Conservation (phyloP, 345 rosid genomes). For the Conringia planisiliqua region DNA sequence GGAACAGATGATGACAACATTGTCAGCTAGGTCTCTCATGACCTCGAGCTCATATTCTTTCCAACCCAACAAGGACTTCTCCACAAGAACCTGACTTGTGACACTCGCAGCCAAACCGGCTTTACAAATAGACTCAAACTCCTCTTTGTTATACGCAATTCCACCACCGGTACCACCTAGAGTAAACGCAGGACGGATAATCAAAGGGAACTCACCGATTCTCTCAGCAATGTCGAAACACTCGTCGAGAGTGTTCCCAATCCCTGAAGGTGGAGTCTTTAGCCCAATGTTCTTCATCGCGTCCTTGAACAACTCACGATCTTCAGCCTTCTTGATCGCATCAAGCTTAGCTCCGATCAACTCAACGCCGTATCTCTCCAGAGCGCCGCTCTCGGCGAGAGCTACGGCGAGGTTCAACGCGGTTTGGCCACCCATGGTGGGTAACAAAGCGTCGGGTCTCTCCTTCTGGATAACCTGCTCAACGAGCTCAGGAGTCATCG, state of each 20-base stretch:
- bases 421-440: slow-evolving; percentile 99
- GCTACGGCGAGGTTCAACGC: slow-evolving; percentile 92
- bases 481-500: slow-evolving; percentile 88
- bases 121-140: slow-evolving; percentile 81
- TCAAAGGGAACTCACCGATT: slow-evolving; percentile 93
- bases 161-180: slow-evolving; percentile 99
- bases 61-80: slow-evolving; percentile 95
- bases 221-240: slow-evolving; percentile 64
- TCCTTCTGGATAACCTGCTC: slow-evolving; percentile 80
- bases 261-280: slow-evolving; percentile 92
- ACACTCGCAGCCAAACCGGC: slow-evolving; percentile 85
- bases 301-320: slow-evolving; percentile 77
- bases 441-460: slow-evolving; percentile 83
- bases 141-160: slow-evolving; percentile 90
- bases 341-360: slow-evolving; percentile 91
- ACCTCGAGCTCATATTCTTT: slow-evolving; percentile 98
- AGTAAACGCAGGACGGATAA: slow-evolving; percentile 93
- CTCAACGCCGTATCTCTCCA: slow-evolving; percentile 74
- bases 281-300: slow-evolving; percentile 88
- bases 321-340: slow-evolving; percentile 94
- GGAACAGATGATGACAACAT: slow-evolving; percentile 93
- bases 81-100: slow-evolving; percentile 86
- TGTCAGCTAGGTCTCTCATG: slow-evolving; percentile 96
- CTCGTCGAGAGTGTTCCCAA: slow-evolving; percentile 77
- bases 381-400: slow-evolving; percentile 68